Conservation (phyloP, 805 yeast genomes). For the Lachancea mirantina region DNA sequence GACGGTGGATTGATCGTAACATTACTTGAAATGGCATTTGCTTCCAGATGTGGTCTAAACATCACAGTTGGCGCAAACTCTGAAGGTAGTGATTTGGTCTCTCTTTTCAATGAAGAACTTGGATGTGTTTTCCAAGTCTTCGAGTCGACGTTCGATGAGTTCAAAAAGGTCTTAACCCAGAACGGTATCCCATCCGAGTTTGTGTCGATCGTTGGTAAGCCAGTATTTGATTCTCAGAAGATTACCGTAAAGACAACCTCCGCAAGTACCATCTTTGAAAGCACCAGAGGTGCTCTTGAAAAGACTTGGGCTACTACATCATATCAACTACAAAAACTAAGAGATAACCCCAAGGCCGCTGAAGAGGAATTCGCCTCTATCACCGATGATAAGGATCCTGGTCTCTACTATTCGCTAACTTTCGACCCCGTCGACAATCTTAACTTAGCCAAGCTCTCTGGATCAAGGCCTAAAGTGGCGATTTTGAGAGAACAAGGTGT, state of each 20-base stretch:
- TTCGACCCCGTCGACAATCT: constrained; percentile 52
- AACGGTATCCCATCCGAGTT: constrained; percentile 51
- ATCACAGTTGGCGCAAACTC: constrained; percentile 37
- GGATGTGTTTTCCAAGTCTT: constrained; percentile 93
- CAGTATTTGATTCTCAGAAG: constrained; percentile 45
- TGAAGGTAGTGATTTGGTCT: constrained; percentile 41
- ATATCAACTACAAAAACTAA: constrained; percentile 77
- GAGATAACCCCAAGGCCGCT: constrained; percentile 91
- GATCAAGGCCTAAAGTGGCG: constrained; percentile 75
- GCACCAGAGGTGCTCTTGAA: constrained; percentile 66
- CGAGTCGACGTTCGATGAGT: constrained; percentile 44
- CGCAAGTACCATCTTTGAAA: constrained; percentile 35
- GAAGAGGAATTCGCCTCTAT: constrained; percentile 76
- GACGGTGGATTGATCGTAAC: constrained; percentile 94
- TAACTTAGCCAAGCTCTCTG: constrained; percentile 26
- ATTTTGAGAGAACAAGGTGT: constrained; percentile 98
- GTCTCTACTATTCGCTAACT: constrained; percentile 73
- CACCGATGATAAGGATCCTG: constrained; percentile 80
- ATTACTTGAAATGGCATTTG: constrained; percentile 91
- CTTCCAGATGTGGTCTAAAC: constrained; percentile 80
- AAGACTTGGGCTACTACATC: constrained; percentile 84
- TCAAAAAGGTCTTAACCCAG: constrained; percentile 46
- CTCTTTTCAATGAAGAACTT: constrained; percentile 84
- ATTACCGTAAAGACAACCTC: constrained; percentile 41
- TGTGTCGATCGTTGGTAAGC: constrained; percentile 63